These are phyloP conservation scores for Anthoceros angustus DNA, from an alignment of 225 moss, liverwort and hornwort genomes.

Conservation along the genomic window DNA sequence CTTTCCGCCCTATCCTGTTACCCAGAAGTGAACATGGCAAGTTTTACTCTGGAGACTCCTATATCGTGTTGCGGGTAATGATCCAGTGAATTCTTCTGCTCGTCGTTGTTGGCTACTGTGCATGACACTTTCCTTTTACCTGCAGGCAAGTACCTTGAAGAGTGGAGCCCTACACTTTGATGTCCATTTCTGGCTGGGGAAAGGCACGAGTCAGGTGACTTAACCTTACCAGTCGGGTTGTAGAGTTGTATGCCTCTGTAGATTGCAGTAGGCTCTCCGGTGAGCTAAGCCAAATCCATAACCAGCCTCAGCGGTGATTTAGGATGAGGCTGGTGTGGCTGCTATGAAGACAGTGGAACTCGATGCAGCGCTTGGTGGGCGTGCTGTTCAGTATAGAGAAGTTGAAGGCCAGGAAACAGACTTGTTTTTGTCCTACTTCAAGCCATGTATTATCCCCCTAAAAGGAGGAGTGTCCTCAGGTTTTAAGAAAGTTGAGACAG, in stretches of 20 bases:
- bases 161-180: conserved; percentile 90
- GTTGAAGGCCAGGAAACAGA: conserved; percentile 84
- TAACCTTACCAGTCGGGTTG: no score
- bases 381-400: conserved; percentile 90
- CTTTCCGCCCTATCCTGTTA: no score
- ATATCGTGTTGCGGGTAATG: background rate
- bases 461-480: conserved; percentile 85
- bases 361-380: conserved; percentile 97
- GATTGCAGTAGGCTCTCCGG: background rate
- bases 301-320: conserved; percentile 1
- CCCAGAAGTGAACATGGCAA: background rate
- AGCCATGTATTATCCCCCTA: conserved; percentile 84
- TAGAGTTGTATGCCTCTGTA: background rate
- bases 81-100: no score
- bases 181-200: conserved; percentile 95
- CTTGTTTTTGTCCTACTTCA: conserved; percentile 80
- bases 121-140: background rate
- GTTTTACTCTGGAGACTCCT: background rate
- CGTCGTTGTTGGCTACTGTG: no score
- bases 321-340: conserved; percentile 94
- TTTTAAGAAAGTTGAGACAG: conserved; percentile 50
- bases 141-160: conserved; percentile 67
- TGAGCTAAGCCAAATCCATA: background rate
- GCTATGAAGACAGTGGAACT: conserved; percentile 93
- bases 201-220: conserved; percentile 70